phyloP scores from a whole-genome alignment of 2,329 filamentous ascomycete genomes.

The Diaporthe amygdali region DNA sequence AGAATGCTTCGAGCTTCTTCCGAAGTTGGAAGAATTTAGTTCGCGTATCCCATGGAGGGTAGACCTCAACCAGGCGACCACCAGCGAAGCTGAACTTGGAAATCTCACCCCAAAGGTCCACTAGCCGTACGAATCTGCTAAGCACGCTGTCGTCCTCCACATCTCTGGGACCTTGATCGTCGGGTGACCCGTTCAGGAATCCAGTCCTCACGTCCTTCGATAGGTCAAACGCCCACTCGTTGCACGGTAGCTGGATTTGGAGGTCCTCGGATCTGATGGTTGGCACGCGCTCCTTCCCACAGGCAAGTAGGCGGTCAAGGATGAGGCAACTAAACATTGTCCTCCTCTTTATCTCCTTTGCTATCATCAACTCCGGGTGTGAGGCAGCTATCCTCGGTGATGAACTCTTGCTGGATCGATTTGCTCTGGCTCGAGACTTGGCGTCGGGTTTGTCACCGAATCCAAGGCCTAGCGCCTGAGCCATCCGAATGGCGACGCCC shows the following conservation, averaged over 20 bases:
- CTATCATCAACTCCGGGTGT: conserved; percentile 50
- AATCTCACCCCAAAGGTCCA: conserved; percentile 65
- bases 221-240: conserved; percentile 68
- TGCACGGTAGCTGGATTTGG: conserved; percentile 70
- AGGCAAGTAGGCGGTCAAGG: conserved; percentile 72
- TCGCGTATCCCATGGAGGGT: conserved; percentile 63
- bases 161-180: conserved; percentile 29
- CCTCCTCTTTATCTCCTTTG: conserved; percentile 68
- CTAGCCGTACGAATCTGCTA: conserved; percentile 61
- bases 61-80: conserved; percentile 54
- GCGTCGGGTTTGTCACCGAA: conserved; percentile 53
- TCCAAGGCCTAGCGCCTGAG: conserved; percentile 66
- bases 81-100: conserved; percentile 59
- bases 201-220: conserved; percentile 61
- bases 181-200: conserved; percentile 42
- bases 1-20: conserved; percentile 57
- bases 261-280: conserved; percentile 66
- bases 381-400: conserved; percentile 3
- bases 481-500: conserved; percentile 67
- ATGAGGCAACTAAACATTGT: conserved; percentile 80
- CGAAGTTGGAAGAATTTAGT: conserved; percentile 61
- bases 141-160: conserved; percentile 51
- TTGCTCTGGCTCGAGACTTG: conserved; percentile 19
- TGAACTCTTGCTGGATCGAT: not conserved
- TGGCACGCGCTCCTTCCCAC: conserved; percentile 64